A percentile compares a stretch with the other conserved stretches of the same genome.
phyloP scores from a whole-genome alignment of 306 rosid genomes.

The Biancaea sappan region DNA sequence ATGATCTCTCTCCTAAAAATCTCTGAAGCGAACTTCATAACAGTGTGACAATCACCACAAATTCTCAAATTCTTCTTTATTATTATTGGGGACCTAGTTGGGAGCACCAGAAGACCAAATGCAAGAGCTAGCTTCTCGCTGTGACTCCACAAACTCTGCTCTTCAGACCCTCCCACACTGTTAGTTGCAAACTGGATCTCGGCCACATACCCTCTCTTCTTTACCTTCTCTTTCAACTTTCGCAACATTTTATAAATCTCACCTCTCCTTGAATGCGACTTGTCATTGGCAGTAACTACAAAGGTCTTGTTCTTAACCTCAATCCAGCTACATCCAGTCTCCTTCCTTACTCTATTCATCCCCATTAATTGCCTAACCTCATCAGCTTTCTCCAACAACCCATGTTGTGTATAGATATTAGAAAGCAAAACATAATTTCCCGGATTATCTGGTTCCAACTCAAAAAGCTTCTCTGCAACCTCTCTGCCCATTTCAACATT shows the following conservation, averaged over 20 bases:
- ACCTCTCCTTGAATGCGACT: slow-evolving; percentile 50
- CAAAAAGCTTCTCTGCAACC: slow-evolving; percentile 56
- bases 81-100: slow-evolving; percentile 52
- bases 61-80: slow-evolving; percentile 65
- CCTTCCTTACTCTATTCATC: slow-evolving; percentile 52
- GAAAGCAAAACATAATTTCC: slow-evolving; percentile 61
- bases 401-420: slow-evolving; percentile 49
- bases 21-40: slow-evolving; percentile 57
- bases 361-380: slow-evolving; percentile 60
- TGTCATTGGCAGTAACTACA: slow-evolving; percentile 58
- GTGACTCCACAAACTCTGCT: slow-evolving; percentile 57
- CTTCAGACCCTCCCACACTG: slow-evolving; percentile 50
- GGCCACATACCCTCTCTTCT: slow-evolving; percentile 53
- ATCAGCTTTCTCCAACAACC: slow-evolving; percentile 60
- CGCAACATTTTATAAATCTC: slow-evolving; percentile 56
- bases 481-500: slow-evolving; percentile 60
- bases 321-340: slow-evolving; percentile 66
- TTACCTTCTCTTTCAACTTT: slow-evolving; percentile 47
- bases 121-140: slow-evolving; percentile 64
- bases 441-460: slow-evolving; percentile 67
- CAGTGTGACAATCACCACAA: slow-evolving; percentile 58
- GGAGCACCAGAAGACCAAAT: slow-evolving; percentile 61
- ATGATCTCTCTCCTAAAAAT: slow-evolving; percentile 55
- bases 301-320: slow-evolving; percentile 51
- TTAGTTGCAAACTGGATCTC: slow-evolving; percentile 56